Conservation (phyloP, 345 rosid species). For the Melaleuca quinquenervia region DNA sequence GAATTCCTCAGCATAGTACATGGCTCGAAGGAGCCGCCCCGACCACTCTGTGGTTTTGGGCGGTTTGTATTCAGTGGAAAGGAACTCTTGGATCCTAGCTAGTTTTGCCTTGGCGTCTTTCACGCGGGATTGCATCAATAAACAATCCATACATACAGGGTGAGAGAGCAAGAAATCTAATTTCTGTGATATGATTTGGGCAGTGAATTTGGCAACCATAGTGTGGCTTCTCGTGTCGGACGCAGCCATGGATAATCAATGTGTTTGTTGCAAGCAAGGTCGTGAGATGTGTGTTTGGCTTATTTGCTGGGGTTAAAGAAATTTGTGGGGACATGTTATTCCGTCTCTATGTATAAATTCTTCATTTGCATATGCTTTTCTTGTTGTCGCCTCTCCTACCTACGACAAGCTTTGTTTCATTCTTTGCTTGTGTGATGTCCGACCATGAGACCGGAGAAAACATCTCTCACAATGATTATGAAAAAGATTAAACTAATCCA, state of each 20-base stretch:
- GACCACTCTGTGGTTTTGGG: no score
- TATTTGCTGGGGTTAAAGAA: not conserved
- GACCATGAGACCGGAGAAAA: not conserved
- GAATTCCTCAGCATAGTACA: no score
- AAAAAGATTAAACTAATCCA: no score
- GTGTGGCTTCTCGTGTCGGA: rapidly evolving
- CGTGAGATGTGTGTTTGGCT: not conserved
- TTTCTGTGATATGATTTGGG: rapidly evolving
- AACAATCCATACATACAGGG: rapidly evolving
- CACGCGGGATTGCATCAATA: rapidly evolving
- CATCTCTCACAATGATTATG: not conserved
- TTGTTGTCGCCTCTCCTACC: rapidly evolving
- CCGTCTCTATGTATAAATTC: not conserved
- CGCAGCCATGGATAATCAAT: not conserved
- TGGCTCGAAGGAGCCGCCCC: no score
- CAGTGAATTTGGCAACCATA: rapidly evolving
- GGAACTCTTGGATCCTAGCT: rapidly evolving
- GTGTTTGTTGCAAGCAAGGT: not conserved
- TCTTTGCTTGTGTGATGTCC: not conserved
- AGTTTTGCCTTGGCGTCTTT: not conserved
- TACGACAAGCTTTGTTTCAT: not conserved
- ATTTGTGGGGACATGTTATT: rapidly evolving
- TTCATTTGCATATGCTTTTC: not conserved
- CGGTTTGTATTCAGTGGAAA: not conserved
- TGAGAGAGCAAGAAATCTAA: not conserved